A percentile compares a stretch with the other conserved stretches of the same genome.
Conservation (phyloP, 2,329 filamentous ascomycete species). For the Lachnellula hyalina region DNA sequence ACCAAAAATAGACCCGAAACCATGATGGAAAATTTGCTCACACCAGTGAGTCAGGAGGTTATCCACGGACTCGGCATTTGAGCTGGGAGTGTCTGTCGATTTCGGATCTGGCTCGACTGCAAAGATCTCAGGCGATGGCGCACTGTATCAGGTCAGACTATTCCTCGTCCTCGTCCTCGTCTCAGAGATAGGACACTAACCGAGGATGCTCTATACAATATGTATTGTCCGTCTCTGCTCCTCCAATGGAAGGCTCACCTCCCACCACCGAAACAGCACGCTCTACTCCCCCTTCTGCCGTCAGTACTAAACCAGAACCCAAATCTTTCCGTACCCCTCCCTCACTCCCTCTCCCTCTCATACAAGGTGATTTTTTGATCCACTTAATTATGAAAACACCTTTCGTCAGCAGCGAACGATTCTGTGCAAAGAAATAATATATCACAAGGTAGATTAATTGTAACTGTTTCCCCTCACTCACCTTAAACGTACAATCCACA, state of each 20-base stretch:
- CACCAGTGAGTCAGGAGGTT: background rate
- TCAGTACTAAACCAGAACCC: background rate
- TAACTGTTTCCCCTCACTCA: background rate
- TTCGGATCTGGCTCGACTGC: background rate
- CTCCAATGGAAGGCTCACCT: background rate
- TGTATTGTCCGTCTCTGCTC: background rate
- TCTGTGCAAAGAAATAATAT: too few species aligned
- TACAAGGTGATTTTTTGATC: background rate
- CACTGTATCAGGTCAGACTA: too few species aligned
- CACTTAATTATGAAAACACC: background rate
- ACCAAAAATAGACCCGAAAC: constrained; percentile 38
- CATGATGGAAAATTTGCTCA: constrained; percentile 3
- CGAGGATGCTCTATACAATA: too few species aligned
- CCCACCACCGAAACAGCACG: background rate
- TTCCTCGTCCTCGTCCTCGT: too few species aligned
- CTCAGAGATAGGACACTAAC: too few species aligned
- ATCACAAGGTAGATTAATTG: too few species aligned
- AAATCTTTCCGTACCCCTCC: background rate
- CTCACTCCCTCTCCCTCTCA: too few species aligned
- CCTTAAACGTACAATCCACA: background rate
- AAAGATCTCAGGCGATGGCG: too few species aligned
- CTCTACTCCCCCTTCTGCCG: background rate
- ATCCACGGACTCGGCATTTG: background rate
- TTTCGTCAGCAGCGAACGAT: background rate
- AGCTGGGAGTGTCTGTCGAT: background rate